Evolutionary conservation across 805 yeast species (phyloP).

Genomic region (Maudiozyma turicensis): DNA sequence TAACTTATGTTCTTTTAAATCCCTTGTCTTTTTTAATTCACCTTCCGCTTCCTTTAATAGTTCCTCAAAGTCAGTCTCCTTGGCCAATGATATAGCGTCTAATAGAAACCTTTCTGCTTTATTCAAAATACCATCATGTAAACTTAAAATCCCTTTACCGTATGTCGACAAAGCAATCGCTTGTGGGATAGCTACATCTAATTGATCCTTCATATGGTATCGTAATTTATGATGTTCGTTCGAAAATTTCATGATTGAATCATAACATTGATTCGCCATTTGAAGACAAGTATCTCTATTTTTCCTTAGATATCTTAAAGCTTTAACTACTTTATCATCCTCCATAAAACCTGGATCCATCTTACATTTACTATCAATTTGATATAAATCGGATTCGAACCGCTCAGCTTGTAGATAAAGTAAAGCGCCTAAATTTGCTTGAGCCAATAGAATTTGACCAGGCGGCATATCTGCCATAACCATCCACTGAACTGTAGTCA

Average conservation of each 20-base stretch:
- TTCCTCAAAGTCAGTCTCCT: conserved; percentile 53
- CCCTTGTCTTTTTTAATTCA: conserved; percentile 43
- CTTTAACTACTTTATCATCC: conserved; percentile 18
- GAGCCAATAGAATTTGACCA: conserved; percentile 52
- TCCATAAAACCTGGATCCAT: conserved; percentile 13
- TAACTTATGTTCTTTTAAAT: conserved; percentile 4
- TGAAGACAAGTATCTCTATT: conserved; percentile 24
- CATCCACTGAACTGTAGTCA: conserved; percentile 64
- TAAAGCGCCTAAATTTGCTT: conserved; percentile 62
- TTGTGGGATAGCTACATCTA: conserved; percentile 43
- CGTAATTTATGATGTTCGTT: conserved; percentile 28
- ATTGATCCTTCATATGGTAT: conserved; percentile 27
- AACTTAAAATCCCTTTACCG: conserved; percentile 71
- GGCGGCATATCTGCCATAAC: conserved; percentile 58
- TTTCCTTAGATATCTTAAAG: conserved; percentile 18
- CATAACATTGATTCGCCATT: conserved; percentile 34
- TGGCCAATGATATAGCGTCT: conserved; percentile 63
- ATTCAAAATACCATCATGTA: conserved; percentile 48
- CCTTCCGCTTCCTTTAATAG: conserved; percentile 54
- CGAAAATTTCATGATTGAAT: conserved; percentile 34
- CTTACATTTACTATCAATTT: conserved; percentile 22
- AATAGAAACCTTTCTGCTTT: conserved; percentile 52
- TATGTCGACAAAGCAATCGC: conserved; percentile 73
- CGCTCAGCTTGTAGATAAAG: conserved; percentile 59
- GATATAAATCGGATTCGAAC: conserved; percentile 39